phyloP scores from a whole-genome alignment of 441 rosid species.

The Corymbia citriodora region DNA sequence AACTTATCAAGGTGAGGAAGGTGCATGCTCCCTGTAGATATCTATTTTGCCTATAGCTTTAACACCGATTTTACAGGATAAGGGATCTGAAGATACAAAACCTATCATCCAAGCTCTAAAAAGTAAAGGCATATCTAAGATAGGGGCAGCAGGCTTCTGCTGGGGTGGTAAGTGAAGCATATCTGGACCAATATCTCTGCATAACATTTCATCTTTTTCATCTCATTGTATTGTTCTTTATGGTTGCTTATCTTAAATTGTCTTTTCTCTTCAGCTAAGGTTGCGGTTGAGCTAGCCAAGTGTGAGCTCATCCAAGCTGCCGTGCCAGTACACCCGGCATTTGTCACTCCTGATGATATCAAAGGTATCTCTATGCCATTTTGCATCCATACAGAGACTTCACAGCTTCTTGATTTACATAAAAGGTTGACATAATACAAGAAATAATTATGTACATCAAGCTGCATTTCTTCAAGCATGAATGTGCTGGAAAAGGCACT shows the following conservation, averaged over 20 bases:
- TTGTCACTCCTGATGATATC: constrained; percentile 61
- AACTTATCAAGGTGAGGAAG: not conserved
- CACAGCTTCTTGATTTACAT: not conserved
- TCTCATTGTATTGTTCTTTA: not conserved
- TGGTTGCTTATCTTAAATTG: not conserved
- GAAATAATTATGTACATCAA: not conserved
- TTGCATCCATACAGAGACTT: not conserved
- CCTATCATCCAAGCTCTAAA: constrained; percentile 41
- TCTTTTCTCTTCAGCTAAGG: constrained; percentile 25
- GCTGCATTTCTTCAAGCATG: not conserved
- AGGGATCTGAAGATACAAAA: constrained; percentile 54
- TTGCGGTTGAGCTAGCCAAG: constrained; percentile 62
- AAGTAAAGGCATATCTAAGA: constrained; percentile 40
- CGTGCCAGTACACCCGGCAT: constrained; percentile 67
- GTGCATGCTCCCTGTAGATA: not conserved
- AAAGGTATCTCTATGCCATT: constrained; percentile 35
- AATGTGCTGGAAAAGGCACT: not conserved
- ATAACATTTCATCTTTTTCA: not conserved
- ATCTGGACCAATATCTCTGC: not conserved
- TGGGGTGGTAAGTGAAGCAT: constrained; percentile 51
- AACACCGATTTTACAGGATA: constrained; percentile 23
- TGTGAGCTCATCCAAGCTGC: constrained; percentile 49
- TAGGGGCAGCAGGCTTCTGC: constrained; percentile 66
- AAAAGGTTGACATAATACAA: accelerated
- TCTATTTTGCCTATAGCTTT: not conserved